Evolutionary conservation across 345 rosid species (phyloP), one percentile per base, ranked within the genome.

Genomic region (Mallotus nudiflorus): DNA sequence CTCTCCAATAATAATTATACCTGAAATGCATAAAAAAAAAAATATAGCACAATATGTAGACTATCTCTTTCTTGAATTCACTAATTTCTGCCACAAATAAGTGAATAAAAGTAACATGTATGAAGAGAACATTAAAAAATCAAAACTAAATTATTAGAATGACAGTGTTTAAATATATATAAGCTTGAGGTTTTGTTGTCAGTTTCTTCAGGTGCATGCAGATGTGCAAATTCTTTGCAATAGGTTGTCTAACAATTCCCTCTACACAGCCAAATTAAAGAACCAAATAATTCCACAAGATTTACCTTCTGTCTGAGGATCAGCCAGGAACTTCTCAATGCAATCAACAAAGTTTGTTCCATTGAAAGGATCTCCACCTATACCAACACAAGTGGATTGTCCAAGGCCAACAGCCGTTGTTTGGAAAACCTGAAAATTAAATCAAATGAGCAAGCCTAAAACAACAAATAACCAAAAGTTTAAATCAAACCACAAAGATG

Each of bases 321-420:
- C 97, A 67, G 73, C 88, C 60, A 95, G 83, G 73, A 95, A 95
- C 70, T 82, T 95, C 77, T 90, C 74, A 39, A 90, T 72, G 84
- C 99, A 95, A 74, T 95, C 97, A 45, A 95, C 93, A 76, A 95
- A 95, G 80, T 92, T 92, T 51, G 99, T 95, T 22, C 97, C 99
- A 64, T 95, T 95, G 76, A 92, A 95, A 62, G 97, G 99, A 85
- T 95, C 99, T 9, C 97, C 97, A 33, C 99, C 97, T 35, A 95
- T 83, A 62, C 97, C 97, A 16, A 92, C 97, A 78, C 97, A 92
- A 3, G 96, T 90, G 22, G 94, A 92, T 74, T 95, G 97, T 66
- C 99, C 99, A 57, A 95, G 87, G 72, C 97, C 97, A 67, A 95
- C 97, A 48, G 85, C 89, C 66, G 93, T 92, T 72, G 99, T 95